Evolutionary conservation across 768 basidiomycete species (phyloP), one percentile per base, ranked within the genome.

Genomic region (Mycena epipterygia): DNA sequence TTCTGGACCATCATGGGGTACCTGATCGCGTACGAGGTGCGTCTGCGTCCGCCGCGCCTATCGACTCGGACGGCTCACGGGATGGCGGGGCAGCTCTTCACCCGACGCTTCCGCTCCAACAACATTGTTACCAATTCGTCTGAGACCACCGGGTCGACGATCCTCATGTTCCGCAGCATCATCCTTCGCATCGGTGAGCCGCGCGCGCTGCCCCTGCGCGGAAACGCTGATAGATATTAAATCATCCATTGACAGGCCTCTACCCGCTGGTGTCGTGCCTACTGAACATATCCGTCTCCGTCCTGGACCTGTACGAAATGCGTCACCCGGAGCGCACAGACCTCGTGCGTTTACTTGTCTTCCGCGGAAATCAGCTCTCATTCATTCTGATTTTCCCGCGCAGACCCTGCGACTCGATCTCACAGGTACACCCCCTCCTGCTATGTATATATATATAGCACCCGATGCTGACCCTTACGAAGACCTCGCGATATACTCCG

Each of bases 401-500:
- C 21, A 44, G 42, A 13, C 21, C 21, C 17, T 29, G 13, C 3
- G 48, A 14, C 3, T 49, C 3, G 48, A 25, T 5, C 48, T 25
- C 13, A 12, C 23, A 25, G 48, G 25, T 49, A 19, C 23, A 12
- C 42, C 21, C 5, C 5, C 5, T 21, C 21, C 42, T n/a, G n/a
- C n/a, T n/a, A n/a, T n/a, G n/a, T n/a, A n/a, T n/a, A n/a, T n/a
- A n/a, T 16, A 39, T 39, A 39, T 39, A 48, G 8, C 46, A 8
- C 7, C 23, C 46, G n/a, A n/a, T n/a, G n/a, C n/a, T n/a, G n/a
- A n/a, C n/a, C n/a, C n/a, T n/a, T n/a, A n/a, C n/a, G n/a, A n/a
- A 51, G 67, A 55, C 41, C 51, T 68, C 19, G 27, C 51, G 2
- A 67, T 67, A 4, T 41, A 60, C 14, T 39, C 35, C 14, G 33